These are phyloP conservation scores for Trichoderma arundinaceum DNA, from an alignment of 2,329 filamentous ascomycete genomes.

Conservation along the genomic window DNA sequence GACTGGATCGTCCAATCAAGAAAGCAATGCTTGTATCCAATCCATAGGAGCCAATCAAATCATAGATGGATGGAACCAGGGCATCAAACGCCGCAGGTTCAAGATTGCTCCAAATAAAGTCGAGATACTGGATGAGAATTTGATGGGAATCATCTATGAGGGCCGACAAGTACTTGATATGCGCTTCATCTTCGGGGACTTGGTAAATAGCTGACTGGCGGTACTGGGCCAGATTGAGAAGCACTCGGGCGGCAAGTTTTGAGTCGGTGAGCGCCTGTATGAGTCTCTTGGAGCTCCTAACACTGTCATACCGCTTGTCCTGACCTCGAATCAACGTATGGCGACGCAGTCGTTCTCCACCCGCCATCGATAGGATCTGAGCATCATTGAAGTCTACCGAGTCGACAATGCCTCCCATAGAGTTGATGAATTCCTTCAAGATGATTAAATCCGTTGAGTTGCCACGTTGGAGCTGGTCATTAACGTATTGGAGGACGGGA, in stretches of 20 bases:
- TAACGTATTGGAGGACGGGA: conserved; percentile 88
- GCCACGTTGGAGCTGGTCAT: conserved; percentile 78
- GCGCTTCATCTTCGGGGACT: conserved; percentile 71
- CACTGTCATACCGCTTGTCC: conserved; percentile 80
- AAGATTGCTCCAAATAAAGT: conserved; percentile 82
- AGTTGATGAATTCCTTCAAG: conserved; percentile 84
- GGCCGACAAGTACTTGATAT: conserved; percentile 87
- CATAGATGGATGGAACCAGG: conserved; percentile 74
- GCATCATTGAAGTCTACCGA: conserved; percentile 86
- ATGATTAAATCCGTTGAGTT: conserved; percentile 92
- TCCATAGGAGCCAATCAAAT: conserved; percentile 77
- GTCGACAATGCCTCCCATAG: conserved; percentile 92
- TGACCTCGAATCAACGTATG: conserved; percentile 81
- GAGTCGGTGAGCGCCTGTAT: conserved; percentile 80
- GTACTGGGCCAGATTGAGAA: conserved; percentile 92
- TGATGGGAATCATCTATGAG: conserved; percentile 90
- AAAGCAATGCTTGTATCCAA: conserved; percentile 84
- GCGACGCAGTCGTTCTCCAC: conserved; percentile 77
- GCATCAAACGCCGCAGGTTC: conserved; percentile 76
- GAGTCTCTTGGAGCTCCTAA: conserved; percentile 76
- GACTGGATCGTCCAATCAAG: conserved; percentile 76
- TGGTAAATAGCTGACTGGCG: conserved; percentile 84
- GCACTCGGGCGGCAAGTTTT: conserved; percentile 76
- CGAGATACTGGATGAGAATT: conserved; percentile 84
- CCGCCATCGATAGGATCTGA: conserved; percentile 86